Conservation (phyloP, 176 grass and related monocot genomes). For the Alopecurus myosuroides region DNA sequence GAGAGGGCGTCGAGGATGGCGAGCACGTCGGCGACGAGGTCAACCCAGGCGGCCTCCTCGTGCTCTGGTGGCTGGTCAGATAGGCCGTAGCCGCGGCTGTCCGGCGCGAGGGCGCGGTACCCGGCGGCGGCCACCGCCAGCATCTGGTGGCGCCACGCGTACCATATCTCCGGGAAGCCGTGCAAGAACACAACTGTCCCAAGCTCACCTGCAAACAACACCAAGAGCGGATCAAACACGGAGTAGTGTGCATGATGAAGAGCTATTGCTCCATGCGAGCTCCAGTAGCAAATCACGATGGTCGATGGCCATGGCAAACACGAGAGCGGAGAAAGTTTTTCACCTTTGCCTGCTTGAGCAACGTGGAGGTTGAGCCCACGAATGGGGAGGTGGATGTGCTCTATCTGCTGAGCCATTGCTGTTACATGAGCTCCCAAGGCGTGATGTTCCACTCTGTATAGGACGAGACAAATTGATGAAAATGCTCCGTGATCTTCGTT, state of each 20-base stretch:
- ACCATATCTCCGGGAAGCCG: conserved; percentile 72
- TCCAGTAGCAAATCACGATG: background rate
- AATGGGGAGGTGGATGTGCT: conserved; percentile 31
- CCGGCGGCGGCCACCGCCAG: conserved; percentile 43
- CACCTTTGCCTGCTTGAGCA: conserved; percentile 35
- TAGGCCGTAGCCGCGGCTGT: conserved; percentile 54
- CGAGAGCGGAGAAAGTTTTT: background rate
- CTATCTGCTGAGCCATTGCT: conserved; percentile 33
- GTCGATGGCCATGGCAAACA: background rate
- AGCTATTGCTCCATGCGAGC: background rate
- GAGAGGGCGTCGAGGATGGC: conserved; percentile 32
- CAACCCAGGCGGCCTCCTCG: conserved; percentile 32
- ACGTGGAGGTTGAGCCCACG: conserved; percentile 44
- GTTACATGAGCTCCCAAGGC: too few relatives aligned
- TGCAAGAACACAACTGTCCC: conserved; percentile 50
- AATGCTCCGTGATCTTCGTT: too few relatives aligned
- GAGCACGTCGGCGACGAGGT: conserved; percentile 47
- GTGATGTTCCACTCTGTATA: background rate
- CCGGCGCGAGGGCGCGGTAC: conserved; percentile 55
- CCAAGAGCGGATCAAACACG: background rate
- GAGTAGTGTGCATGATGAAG: background rate
- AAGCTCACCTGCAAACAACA: conserved; percentile 10
- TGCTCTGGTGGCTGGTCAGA: conserved; percentile 44
- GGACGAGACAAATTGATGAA: background rate
- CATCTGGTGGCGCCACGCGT: conserved; percentile 71